These are phyloP conservation scores for Neurospora sp. DNA, from an alignment of 2,329 filamentous ascomycete genomes.

Conservation along the genomic window DNA sequence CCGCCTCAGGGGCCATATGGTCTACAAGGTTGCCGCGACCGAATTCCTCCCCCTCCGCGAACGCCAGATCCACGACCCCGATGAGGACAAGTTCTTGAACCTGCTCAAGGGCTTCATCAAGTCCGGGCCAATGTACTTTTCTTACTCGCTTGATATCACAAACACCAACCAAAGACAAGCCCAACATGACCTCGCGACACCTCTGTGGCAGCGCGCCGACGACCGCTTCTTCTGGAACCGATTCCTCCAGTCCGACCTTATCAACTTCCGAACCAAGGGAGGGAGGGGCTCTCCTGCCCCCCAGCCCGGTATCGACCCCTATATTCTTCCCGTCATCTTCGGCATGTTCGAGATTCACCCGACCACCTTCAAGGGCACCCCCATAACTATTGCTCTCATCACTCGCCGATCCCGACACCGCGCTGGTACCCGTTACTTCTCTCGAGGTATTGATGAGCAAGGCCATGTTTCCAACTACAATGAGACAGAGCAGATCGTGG, in stretches of 20 bases:
- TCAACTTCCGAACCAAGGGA: slow-evolving; percentile 66
- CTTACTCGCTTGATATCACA: slow-evolving; percentile 92
- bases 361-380: slow-evolving; percentile 74
- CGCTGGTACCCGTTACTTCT: slow-evolving; percentile 89
- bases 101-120: slow-evolving; percentile 76
- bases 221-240: slow-evolving; percentile 99
- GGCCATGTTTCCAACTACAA: slow-evolving; percentile 99
- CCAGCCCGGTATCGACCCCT: slow-evolving; percentile 75
- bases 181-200: slow-evolving; percentile 57
- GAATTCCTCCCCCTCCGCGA: slow-evolving; percentile 93
- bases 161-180: slow-evolving; percentile 95
- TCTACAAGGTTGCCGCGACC: slow-evolving; percentile 84
- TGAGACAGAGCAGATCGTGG: slow-evolving; percentile 87
- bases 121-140: slow-evolving; percentile 90
- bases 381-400: slow-evolving; percentile 77
- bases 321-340: slow-evolving; percentile 90
- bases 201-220: slow-evolving; percentile 86
- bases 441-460: slow-evolving; percentile 83
- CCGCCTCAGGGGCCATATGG: slow-evolving; percentile 86
- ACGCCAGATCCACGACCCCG: slow-evolving; percentile 78
- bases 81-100: slow-evolving; percentile 84
- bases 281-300: slow-evolving; percentile 54
- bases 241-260: slow-evolving; percentile 82
- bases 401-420: slow-evolving; percentile 81
- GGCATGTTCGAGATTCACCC: slow-evolving; percentile 89